Conservation (phyloP, 2,329 filamentous ascomycete genomes). For the Colletotrichum lini region DNA sequence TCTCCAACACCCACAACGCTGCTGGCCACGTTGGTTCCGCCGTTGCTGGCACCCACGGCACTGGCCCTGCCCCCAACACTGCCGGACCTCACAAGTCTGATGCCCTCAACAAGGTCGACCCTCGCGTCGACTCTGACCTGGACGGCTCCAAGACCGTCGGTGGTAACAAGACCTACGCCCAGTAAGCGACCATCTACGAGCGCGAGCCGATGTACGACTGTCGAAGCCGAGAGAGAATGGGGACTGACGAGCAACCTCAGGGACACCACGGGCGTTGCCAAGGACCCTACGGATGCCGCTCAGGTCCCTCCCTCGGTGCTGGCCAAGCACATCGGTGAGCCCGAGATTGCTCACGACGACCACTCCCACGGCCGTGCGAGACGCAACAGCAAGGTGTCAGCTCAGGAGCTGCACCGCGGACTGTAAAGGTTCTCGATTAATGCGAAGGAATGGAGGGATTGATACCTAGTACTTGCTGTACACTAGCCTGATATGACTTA, state of each 20-base stretch:
- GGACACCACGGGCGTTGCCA: conserved; percentile 43
- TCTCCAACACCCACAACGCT: conserved; percentile 36
- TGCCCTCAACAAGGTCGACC: conserved; percentile 68
- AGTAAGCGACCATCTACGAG: conserved; percentile 49
- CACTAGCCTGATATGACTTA: conserved; percentile 37
- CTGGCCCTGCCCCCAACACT: conserved; percentile 53
- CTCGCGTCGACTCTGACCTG: conserved; percentile 68
- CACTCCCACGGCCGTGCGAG: conserved; percentile 58
- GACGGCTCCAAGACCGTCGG: conserved; percentile 69
- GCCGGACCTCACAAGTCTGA: conserved; percentile 65
- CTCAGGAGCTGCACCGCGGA: conserved; percentile 64
- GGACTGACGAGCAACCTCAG: conserved; percentile 38
- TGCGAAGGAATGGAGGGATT: not conserved
- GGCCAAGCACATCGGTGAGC: conserved; percentile 61
- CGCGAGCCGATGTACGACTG: conserved; percentile 20
- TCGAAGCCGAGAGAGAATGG: conserved; percentile 37
- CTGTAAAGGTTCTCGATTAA: conserved; percentile 51
- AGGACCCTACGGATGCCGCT: conserved; percentile 69
- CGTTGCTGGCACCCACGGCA: conserved; percentile 34
- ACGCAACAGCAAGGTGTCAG: conserved; percentile 61
- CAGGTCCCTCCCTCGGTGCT: conserved; percentile 71
- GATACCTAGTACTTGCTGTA: conserved; percentile 36
- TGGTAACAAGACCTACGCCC: conserved; percentile 63
- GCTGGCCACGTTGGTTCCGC: conserved; percentile 45
- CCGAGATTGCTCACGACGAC: conserved; percentile 62